Evolutionary conservation across 2,329 filamentous ascomycete genomes (phyloP), one percentile per base, ranked within the genome.

Genomic region (Penicillium italicum): DNA sequence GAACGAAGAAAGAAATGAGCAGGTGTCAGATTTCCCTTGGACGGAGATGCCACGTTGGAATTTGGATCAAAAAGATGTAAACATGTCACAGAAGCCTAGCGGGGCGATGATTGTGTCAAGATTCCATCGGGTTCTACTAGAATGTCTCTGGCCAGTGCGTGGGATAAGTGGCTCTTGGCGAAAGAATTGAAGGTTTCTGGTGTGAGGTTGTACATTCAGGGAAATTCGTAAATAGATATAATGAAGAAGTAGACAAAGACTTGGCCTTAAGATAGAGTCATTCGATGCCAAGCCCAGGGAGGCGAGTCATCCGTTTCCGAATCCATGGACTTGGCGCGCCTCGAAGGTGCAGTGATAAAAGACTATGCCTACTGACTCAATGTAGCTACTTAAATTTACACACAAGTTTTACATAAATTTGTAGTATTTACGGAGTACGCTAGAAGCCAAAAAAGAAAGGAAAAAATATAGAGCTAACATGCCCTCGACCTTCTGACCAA

Each of bases 101-200:
- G 55, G 48, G 47, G 43, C 38, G 53, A 56, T 55, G 20, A 20
- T 59, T 58, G 55, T 60, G 53, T 58, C 57, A 56, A 38, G 55
- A 44, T 72, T 72, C 70, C 64, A 72, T 70, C 43, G 46, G 68
- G 64, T 72, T 72, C 70, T 61, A 71, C 69, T 60, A 71, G 62
- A 59, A 57, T 68, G 66, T 62, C 63, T 67, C 53, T 52, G 45
- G 58, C 37, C 69, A 69, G 64, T 67, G 66, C 66, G 65, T 57
- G 57, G 51, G 56, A 42, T 42, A 47, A 48, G 47, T 43, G 31
- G 50, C 30, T 54, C 53, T 55, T 55, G 53, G 53, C 53, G 20
- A 18, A 12, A 26, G 9, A 43, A 14, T 33, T 6, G 3, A 24
- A 38, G 12, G 4, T n/a, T 5, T 40, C 5, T 24, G 34, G 16